Conservation (phyloP, 805 yeast species). For the Wickerhamomyces chaumierensis region DNA sequence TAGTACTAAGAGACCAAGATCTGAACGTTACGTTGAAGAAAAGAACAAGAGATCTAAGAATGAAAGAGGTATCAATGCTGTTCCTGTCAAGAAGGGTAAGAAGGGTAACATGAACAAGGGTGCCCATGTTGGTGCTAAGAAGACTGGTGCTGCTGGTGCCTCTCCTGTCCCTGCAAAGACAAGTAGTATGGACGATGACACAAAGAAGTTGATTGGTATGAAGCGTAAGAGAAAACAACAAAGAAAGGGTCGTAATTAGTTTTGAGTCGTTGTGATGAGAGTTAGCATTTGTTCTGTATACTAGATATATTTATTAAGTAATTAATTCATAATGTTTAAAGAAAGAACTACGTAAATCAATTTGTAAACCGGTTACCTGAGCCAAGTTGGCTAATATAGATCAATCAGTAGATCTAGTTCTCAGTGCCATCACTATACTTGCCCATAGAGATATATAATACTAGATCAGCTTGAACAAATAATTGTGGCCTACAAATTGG, state of each 20-base stretch:
- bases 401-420: too few species aligned
- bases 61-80: constrained; percentile 1
- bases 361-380: too few species aligned
- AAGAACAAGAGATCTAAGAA: constrained; percentile 6
- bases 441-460: too few species aligned
- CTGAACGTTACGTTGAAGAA: constrained; percentile 12
- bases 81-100: constrained; percentile 14
- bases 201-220: constrained; percentile 53
- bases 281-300: background rate
- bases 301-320: too few species aligned
- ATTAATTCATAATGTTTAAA: too few species aligned
- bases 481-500: too few species aligned
- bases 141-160: constrained; percentile 1
- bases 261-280: background rate
- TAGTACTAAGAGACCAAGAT: constrained; percentile 20
- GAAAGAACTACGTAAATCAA: too few species aligned
- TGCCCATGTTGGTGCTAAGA: constrained; percentile 15
- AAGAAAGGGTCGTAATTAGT: constrained; percentile 18
- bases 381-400: too few species aligned
- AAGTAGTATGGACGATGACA: constrained; percentile 38
- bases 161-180: constrained; percentile 10
- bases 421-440: too few species aligned
- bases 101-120: constrained; percentile 37
- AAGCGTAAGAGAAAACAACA: constrained; percentile 58
- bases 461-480: too few species aligned